Conservation (phyloP, 805 yeast species). For the Saturnispora hagleri region DNA sequence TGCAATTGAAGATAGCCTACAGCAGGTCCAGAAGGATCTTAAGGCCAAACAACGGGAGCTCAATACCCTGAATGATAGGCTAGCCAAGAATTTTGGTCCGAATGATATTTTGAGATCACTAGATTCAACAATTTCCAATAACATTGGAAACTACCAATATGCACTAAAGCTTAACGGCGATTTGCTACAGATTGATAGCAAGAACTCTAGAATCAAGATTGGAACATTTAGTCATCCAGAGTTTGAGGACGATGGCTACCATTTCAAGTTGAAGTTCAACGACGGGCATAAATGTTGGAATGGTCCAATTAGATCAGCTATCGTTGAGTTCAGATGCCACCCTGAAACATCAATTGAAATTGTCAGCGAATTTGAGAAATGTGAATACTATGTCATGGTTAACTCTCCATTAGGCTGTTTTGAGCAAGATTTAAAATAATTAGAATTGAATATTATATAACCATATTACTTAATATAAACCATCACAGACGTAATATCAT, state of each 20-base stretch:
- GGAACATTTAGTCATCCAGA: slow-evolving; percentile 33
- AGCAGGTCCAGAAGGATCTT: slow-evolving; percentile 25
- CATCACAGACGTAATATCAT: slow-evolving; percentile 80
- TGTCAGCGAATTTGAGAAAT: slow-evolving; percentile 83
- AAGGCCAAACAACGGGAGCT: slow-evolving; percentile 16
- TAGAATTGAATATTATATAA: background rate
- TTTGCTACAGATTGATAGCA: slow-evolving; percentile 44
- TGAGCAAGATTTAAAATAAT: slow-evolving; percentile 9
- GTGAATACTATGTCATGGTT: slow-evolving; percentile 58
- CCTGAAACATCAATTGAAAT: slow-evolving; percentile 41
- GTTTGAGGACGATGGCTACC: slow-evolving; percentile 10
- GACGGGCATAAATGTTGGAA: slow-evolving; percentile 87
- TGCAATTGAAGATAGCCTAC: slow-evolving; percentile 4
- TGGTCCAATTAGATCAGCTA: slow-evolving; percentile 76
- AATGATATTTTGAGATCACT: slow-evolving; percentile 56
- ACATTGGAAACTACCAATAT: slow-evolving; percentile 66
- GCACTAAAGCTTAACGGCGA: slow-evolving; percentile 49
- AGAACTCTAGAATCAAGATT: slow-evolving; percentile 38
- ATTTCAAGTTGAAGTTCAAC: slow-evolving; percentile 29
- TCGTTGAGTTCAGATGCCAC: slow-evolving; percentile 61
- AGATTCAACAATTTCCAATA: slow-evolving; percentile 33
- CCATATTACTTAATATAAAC: slow-evolving; percentile 41
- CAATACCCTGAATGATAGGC: slow-evolving; percentile 6
- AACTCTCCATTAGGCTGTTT: slow-evolving; percentile 39
- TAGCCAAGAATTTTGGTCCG: slow-evolving; percentile 41